Base-by-base conservation (phyloP, 2,329 filamentous ascomycete species). In the Fusarium hainanense region DNA sequence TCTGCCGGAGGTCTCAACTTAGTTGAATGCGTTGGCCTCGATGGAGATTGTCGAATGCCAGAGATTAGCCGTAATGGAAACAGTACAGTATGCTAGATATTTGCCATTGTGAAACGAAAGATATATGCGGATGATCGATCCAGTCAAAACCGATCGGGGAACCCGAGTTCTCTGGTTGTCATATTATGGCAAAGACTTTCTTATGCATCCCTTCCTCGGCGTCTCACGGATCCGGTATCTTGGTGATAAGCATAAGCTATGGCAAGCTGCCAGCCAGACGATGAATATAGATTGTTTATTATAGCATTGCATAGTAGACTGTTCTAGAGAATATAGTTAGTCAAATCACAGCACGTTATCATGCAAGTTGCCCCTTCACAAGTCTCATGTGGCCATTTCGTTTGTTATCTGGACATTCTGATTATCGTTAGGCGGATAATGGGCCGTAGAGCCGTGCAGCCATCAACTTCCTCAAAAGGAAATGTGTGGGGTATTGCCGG, bases 401-500 rank as follows among this genome's bases (percentile, higher is more conserved):
- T 46, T 28, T 64, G 32, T 62, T 52, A 40, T 23, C 30, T 41
- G 40, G 34, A 27, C 20, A 20, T 42, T 56, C 42, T 52, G 51
- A 48, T 60, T 63, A 30, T 52, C 40, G 41, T 44, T 44, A 34
- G 54, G 49, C 54, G 47, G 68, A 20, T 58, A 43, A 51, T 73
- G 72, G 72, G 57, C 72, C 72, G 72, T 21, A 52, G 41, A 71
- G 68, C 72, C 72, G 72, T 66, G 50, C 58, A 67, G 42, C 60
- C 71, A 66, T 69, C 55, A 59, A 50, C 42, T 66, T 23, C 63
- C 52, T 14, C 41, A 70, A 71, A 44, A 34, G 65, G 68, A 42
- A 71, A 66, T 23, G 54, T 73, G 66, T 74, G 69, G 73, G 68
- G 71, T 61, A 55, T 48, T 57, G 56, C 68, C 73, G 73, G 73